These are phyloP conservation scores for Solidago caesia DNA, from an alignment of 129 eudicot species.

Conservation along the genomic window DNA sequence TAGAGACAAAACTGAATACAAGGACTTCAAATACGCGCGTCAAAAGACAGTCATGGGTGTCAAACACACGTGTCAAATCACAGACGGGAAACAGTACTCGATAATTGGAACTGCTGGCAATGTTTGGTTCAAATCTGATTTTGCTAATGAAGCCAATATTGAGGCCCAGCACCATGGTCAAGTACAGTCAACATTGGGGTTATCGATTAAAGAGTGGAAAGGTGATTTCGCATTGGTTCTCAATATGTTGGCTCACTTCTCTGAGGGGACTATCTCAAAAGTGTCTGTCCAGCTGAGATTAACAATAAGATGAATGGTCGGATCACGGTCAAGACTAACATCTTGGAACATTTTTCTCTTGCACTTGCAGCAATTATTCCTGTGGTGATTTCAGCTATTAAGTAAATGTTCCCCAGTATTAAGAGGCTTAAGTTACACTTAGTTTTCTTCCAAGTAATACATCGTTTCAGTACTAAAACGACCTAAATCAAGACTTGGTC, in stretches of 20 bases:
- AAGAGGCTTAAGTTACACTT: neutral
- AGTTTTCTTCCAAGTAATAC: neutral
- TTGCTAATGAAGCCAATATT: constrained; percentile 82
- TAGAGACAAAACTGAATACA: constrained; percentile 80
- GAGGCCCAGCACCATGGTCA: constrained; percentile 79
- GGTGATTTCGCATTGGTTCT: constrained; percentile 75
- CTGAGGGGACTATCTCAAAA: constrained; percentile 71
- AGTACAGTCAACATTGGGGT: constrained; percentile 59
- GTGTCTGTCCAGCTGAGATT: constrained; percentile 73
- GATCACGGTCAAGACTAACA: constrained; percentile 80
- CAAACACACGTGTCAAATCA: constrained; percentile 73
- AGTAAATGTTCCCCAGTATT: constrained; percentile 43
- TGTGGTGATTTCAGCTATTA: constrained; percentile 58
- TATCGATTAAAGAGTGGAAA: constrained; percentile 68
- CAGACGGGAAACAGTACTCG: constrained; percentile 60
- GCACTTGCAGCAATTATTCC: constrained; percentile 77
- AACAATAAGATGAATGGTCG: constrained; percentile 83
- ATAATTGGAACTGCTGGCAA: constrained; percentile 80
- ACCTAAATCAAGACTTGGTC: no score
- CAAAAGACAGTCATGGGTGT: constrained; percentile 79
- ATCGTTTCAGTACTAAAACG: no score
- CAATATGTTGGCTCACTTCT: constrained; percentile 66
- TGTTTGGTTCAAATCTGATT: constrained; percentile 62
- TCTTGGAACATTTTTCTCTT: constrained; percentile 75
- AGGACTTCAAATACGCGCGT: constrained; percentile 46